Base-by-base conservation (phyloP, 2,329 filamentous ascomycete genomes). In the Aspergillus sergii region DNA sequence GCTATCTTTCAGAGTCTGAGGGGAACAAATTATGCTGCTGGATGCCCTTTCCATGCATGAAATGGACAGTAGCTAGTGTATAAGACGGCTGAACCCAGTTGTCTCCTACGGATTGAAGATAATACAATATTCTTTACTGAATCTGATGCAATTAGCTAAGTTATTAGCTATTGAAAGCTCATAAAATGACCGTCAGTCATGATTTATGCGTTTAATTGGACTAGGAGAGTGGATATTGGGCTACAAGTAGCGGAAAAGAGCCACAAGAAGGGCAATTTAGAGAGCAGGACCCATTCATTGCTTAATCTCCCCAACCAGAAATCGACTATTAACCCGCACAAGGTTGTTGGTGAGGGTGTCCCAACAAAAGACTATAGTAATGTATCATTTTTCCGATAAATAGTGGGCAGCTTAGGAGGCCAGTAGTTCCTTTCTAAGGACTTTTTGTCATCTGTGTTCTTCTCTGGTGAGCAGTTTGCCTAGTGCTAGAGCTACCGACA, bases 21-120 rank as follows among this genome's bases (percentile, higher is more conserved):
- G 36, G 46, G 51, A 14, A 60, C 28, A 11, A 50, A 60, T n/a
- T 60, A 53, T 55, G 57, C 57, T 12, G 34, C 39, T n/a, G 57
- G 36, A 12, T 65, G 63, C 41, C 63, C 63, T 16, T 65, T 65
- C 32, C 51, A 61, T 51, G 21, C 43, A 4, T 61, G 36, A 41
- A 14, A 7, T 9, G 28, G 23, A 50, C 6, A 30, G 6, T 21
- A 36, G 19, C 0, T 54, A 54, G 14, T 50, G 26, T 21, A 50
- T 28, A 26, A n/a, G 46, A 7, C n/a, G n/a, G n/a, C n/a, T n/a
- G n/a, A n/a, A n/a, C n/a, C n/a, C 3, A 50, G 26, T 28, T 50
- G 14, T 26, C 12, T 50, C 3, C 3, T 50, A 50, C 3, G 9
- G 5, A 30, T 50, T 4, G 46, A 14, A n/a, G n/a, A 50, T 28